Conservation (phyloP, 1,284 basidiomycete species). For the Ceratobasidium sp. region DNA sequence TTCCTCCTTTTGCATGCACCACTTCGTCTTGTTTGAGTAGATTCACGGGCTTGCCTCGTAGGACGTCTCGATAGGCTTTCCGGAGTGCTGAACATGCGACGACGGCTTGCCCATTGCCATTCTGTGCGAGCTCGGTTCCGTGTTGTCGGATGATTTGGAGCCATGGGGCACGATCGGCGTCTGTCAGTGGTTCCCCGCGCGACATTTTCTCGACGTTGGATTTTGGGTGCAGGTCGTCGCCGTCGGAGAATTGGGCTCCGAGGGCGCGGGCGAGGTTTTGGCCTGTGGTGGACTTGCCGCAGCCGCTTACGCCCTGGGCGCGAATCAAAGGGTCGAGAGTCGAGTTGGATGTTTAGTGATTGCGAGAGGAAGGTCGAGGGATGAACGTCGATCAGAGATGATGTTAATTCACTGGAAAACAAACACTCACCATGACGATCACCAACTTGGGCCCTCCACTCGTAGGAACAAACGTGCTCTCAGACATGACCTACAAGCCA, state of each 20-base stretch:
- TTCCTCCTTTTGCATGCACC: conserved; percentile 42
- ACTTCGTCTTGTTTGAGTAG: conserved; percentile 45
- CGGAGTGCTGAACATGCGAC: conserved; percentile 90
- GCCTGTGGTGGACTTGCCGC: conserved; percentile 91
- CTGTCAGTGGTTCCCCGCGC: conserved; percentile 75
- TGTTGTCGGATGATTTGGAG: conserved; percentile 74
- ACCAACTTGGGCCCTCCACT: conserved; percentile 50
- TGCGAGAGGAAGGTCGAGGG: not conserved
- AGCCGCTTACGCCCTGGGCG: conserved; percentile 75
- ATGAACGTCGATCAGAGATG: too few species aligned
- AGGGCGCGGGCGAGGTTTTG: conserved; percentile 66
- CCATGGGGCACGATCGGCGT: conserved; percentile 89
- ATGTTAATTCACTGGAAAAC: not conserved
- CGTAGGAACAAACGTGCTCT: not conserved
- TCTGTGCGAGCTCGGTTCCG: conserved; percentile 55
- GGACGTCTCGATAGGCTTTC: conserved; percentile 77
- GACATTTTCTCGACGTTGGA: conserved; percentile 91
- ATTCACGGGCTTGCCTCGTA: conserved; percentile 61
- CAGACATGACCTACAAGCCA: too few species aligned
- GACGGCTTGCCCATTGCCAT: conserved; percentile 56
- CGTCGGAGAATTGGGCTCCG: conserved; percentile 81
- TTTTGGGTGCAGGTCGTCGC: conserved; percentile 85
- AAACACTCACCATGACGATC: conserved; percentile 56
- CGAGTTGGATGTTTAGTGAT: not conserved
- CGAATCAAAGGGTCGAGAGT: not conserved